Percentiles rank a stretch among this genome's conserved stretches.
These are phyloP conservation scores for Syzygium jambos DNA, from an alignment of 345 rosid species.

Conservation along the genomic window DNA sequence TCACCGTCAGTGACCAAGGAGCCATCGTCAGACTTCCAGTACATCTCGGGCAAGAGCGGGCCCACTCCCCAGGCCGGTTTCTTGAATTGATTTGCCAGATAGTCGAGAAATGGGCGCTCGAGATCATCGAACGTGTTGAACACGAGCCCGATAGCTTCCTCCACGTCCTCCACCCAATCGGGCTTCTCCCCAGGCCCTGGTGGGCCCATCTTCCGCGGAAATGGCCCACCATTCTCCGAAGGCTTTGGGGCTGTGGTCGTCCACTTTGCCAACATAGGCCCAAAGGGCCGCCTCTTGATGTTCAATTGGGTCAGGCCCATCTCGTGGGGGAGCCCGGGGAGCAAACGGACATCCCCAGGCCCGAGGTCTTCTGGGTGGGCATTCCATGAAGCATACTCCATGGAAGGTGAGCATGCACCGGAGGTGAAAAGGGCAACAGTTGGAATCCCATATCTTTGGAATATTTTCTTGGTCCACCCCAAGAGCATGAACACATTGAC, in stretches of 20 bases:
- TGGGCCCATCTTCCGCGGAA: neutral
- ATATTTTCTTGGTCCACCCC: slow-evolving; percentile 11
- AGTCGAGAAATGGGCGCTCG: slow-evolving; percentile 27
- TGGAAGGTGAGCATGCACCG: slow-evolving; percentile 19
- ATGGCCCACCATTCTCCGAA: neutral
- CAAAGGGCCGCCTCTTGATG: slow-evolving; percentile 9
- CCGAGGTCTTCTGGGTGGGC: neutral
- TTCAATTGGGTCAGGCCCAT: slow-evolving; percentile 13
- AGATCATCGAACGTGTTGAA: slow-evolving; percentile 34
- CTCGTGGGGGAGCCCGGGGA: slow-evolving; percentile 12
- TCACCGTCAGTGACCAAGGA: neutral
- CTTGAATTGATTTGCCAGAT: slow-evolving; percentile 8
- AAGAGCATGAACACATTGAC: slow-evolving; percentile 9
- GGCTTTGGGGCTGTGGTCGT: neutral
- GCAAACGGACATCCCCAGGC: slow-evolving; percentile 1
- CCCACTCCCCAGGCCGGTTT: slow-evolving; percentile 30
- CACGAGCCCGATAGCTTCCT: neutral
- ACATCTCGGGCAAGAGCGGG: slow-evolving; percentile 18
- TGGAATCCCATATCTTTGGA: slow-evolving; percentile 9
- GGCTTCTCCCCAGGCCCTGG: slow-evolving; percentile 5
- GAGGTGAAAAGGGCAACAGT: slow-evolving; percentile 17
- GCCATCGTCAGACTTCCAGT: slow-evolving; percentile 7
- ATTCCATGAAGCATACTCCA: slow-evolving; percentile 19
- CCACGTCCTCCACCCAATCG: neutral
- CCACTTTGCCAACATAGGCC: neutral